A percentile compares a stretch with the other conserved stretches of the same genome.
Evolutionary conservation across 495 filamentous ascomycete genomes (phyloP).

Genomic region (Hypoxylon intermedium): DNA sequence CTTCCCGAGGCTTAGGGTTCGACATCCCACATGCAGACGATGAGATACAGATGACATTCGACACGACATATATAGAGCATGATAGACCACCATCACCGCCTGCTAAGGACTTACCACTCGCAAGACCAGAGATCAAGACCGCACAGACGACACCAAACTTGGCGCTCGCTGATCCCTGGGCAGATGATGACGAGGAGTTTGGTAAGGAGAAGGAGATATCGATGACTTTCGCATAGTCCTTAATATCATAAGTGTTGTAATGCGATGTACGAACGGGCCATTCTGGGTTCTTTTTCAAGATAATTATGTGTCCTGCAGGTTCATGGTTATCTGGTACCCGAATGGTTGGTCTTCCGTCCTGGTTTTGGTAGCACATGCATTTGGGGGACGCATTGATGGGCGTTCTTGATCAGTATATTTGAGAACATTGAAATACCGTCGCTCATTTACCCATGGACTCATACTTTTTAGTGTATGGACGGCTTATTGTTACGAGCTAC

Average conservation of each 20-base stretch:
- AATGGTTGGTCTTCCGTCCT: neutral
- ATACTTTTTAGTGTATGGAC: neutral
- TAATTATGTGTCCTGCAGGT: neutral
- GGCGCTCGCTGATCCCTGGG: conserved; percentile 80
- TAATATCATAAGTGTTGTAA: too few relatives aligned
- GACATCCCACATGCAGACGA: conserved; percentile 41
- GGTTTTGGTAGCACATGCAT: neutral
- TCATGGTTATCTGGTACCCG: neutral
- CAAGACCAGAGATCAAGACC: conserved; percentile 51
- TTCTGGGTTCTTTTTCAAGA: too few relatives aligned
- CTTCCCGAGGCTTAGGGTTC: conserved; percentile 9
- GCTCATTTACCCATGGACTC: neutral
- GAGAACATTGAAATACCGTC: neutral
- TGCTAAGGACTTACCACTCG: conserved; percentile 41
- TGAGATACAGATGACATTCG: conserved; percentile 76
- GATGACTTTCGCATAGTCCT: conserved; percentile 71
- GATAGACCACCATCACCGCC: conserved; percentile 40
- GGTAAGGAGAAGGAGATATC: conserved; percentile 75
- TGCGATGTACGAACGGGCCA: too few relatives aligned
- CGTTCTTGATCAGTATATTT: neutral
- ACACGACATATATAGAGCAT: conserved; percentile 61
- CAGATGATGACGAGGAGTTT: conserved; percentile 77
- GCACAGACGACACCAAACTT: conserved; percentile 51
- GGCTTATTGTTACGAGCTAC: neutral
- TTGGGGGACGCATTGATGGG: neutral